Percentiles rank a stretch among this genome's conserved stretches.
phyloP scores from a whole-genome alignment of 2,329 filamentous ascomycete species.

The Paracamarosporium sp. region DNA sequence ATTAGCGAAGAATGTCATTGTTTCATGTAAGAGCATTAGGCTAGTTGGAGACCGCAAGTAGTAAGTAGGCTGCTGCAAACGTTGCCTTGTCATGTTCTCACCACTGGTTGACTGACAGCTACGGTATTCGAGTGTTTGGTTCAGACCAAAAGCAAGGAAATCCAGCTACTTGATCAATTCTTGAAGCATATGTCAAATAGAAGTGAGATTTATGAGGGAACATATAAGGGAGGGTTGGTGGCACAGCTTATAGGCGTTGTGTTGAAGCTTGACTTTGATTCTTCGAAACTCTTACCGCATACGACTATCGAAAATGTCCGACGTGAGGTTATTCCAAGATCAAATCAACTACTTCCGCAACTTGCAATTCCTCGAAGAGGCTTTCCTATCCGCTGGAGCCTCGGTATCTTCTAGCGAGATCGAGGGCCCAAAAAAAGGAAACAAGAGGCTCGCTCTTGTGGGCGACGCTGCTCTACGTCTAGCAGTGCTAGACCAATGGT shows the following conservation, averaged over 20 bases:
- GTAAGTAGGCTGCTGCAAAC: neutral
- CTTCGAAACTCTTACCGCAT: too few species aligned
- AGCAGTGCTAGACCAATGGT: slow-evolving; percentile 11
- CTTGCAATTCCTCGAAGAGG: slow-evolving; percentile 4
- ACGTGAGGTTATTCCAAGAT: neutral
- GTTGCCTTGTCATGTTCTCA: neutral
- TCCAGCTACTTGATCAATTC: too few species aligned
- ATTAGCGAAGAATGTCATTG: neutral
- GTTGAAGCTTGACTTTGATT: neutral
- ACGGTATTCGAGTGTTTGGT: too few species aligned
- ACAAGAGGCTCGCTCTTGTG: slow-evolving; percentile 14
- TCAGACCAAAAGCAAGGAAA: too few species aligned
- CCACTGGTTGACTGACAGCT: neutral
- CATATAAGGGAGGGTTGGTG: neutral
- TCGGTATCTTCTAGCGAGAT: slow-evolving; percentile 1
- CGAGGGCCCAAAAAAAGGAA: slow-evolving; percentile 1
- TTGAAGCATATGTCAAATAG: neutral
- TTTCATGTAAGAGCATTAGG: neutral
- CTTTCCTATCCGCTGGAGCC: slow-evolving; percentile 12
- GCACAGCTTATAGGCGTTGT: too few species aligned
- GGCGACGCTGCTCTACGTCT: slow-evolving; percentile 9
- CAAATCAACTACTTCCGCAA: neutral
- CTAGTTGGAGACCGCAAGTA: neutral
- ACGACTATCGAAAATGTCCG: neutral
- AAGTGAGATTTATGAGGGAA: neutral